Evolutionary conservation across 2,329 filamentous ascomycete genomes (phyloP), one percentile per base, ranked within the genome.

Genomic region (Diplodia seriata): DNA sequence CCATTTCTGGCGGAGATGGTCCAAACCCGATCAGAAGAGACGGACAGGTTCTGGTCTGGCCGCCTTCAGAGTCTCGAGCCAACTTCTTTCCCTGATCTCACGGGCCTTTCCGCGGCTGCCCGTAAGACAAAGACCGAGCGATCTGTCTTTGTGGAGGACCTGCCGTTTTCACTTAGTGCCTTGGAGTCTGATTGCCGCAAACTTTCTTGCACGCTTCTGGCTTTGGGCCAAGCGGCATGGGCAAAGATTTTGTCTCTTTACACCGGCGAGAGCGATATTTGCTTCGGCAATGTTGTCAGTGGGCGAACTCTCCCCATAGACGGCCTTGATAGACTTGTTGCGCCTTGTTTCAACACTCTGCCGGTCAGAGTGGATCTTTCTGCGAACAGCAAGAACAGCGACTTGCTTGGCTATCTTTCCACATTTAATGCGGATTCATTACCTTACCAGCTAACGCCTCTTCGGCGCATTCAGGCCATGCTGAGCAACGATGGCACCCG

Each of bases 291-390:
- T 72, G 90, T 97, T 2, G 85, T 94, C 67, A 94, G 88, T 74
- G 93, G 94, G 1, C 88, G 94, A 8, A 90, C 89, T 0, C 75
- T 92, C 11, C 80, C 87, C 0, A 77, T 94, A 2, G 85, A 90
- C 6, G 86, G 85, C 0, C 82, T 94, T 12, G 89, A 94, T 47
- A 82, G 84, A 4, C 85, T 97, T 6, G 86, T 96, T n/a, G 93
- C 92, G 0, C 94, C 94, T 0, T 97, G 93, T 76, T 97, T 97
- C 83, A 97, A 97, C 75, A 97, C 94, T 0, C 79, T 97, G 14
- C 93, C 94, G 0, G 75, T 93, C 1, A 86, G 92, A 31, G 79
- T 88, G 18, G 79, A 87, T 38, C 69, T 91, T 11, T 78, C 83
- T 1, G 74, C 75, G 2, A 76, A 76, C 1, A 80, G 77, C 0